These are phyloP conservation scores for Solanum clarkiae DNA, from an alignment of 257 asterid species.

Conservation along the genomic window DNA sequence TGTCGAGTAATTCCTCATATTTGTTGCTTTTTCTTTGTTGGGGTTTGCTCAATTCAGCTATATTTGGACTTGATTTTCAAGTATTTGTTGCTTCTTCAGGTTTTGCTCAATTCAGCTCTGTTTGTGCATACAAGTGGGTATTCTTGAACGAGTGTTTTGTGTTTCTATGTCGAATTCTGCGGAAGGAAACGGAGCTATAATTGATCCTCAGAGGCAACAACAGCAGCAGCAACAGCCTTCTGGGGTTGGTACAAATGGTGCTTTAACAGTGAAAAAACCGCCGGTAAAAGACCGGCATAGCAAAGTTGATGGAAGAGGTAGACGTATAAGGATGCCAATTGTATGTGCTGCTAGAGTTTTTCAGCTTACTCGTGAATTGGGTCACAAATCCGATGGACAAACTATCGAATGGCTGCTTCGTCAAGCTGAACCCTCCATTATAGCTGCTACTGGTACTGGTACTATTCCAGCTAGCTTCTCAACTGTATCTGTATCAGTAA, in stretches of 20 bases:
- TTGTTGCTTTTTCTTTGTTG: neutral
- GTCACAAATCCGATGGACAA: slow-evolving; percentile 96
- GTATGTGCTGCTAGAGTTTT: slow-evolving; percentile 96
- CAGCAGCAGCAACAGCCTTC: slow-evolving; percentile 13
- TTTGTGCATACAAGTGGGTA: neutral
- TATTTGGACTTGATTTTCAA: neutral
- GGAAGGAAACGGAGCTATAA: neutral
- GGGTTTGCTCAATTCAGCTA: neutral
- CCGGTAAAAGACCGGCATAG: slow-evolving; percentile 97
- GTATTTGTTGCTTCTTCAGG: neutral
- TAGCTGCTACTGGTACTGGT: slow-evolving; percentile 94
- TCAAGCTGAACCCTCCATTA: slow-evolving; percentile 94
- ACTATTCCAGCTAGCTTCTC: slow-evolving; percentile 91
- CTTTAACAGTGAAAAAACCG: slow-evolving; percentile 51
- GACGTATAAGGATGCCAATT: slow-evolving; percentile 97
- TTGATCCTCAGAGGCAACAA: neutral
- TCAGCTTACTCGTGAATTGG: slow-evolving; percentile 88
- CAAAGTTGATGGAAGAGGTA: slow-evolving; percentile 92
- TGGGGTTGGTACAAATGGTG: slow-evolving; percentile 4
- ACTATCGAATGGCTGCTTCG: slow-evolving; percentile 97
- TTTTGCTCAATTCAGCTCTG: neutral
- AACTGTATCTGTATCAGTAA: slow-evolving; percentile 5
- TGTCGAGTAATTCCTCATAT: neutral
- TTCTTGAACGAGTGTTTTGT: neutral
- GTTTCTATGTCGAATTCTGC: slow-evolving; percentile 7